Evolutionary conservation across 257 asterid species (phyloP).

Genomic region (Ligustrum vulgare): DNA sequence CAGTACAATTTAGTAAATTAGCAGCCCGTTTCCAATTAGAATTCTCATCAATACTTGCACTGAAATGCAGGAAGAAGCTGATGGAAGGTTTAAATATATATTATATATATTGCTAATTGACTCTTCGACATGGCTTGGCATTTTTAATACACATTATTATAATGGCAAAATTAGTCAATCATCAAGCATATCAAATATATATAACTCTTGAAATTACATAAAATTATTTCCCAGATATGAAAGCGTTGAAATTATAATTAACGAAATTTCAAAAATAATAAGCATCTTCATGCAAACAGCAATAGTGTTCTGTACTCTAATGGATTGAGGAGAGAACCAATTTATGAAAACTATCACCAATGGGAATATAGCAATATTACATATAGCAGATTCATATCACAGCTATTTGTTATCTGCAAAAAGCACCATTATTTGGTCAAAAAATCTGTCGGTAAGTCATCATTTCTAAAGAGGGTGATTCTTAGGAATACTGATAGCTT

Average conservation of each 20-base stretch:
- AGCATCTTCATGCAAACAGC: neutral
- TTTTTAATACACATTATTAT: no score
- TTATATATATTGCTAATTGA: no score
- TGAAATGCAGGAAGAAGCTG: neutral
- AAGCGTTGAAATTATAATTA: no score
- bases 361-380: no score
- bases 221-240: neutral
- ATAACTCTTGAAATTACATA: no score
- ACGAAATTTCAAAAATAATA: no score
- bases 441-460: neutral
- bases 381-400: neutral
- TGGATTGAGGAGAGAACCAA: neutral
- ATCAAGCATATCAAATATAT: neutral
- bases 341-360: no score
- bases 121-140: neutral
- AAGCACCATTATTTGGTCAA: neutral
- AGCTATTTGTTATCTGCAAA: slow-evolving; percentile 13
- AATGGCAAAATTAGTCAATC: neutral
- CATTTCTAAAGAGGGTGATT: neutral
- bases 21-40: neutral
- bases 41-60: no score
- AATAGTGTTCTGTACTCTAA: neutral
- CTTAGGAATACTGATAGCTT: slow-evolving; percentile 8
- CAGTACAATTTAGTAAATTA: neutral
- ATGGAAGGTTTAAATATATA: neutral